A percentile compares a stretch with the other conserved stretches of the same genome.
These are phyloP conservation scores for Kwoniella dendrophila DNA, from an alignment of 768 basidiomycete genomes.

Conservation along the genomic window DNA sequence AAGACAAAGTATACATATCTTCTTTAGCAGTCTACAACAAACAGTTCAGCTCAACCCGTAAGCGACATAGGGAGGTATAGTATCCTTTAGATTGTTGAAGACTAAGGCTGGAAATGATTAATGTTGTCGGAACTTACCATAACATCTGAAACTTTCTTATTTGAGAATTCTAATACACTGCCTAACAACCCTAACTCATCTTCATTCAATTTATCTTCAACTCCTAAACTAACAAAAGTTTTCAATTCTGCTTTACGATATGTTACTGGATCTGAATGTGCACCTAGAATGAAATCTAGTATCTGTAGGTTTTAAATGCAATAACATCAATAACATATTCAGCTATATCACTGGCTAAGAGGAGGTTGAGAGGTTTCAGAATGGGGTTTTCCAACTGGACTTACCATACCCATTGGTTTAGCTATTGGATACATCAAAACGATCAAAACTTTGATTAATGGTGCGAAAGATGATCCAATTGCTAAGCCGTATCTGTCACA, in stretches of 20 bases:
- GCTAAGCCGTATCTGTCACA: slow-evolving; percentile 49
- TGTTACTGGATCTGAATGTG: slow-evolving; percentile 39
- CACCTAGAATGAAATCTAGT: slow-evolving; percentile 44
- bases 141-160: slow-evolving; percentile 45
- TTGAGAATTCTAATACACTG: slow-evolving; percentile 49
- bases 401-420: slow-evolving; percentile 49
- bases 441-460: slow-evolving; percentile 38
- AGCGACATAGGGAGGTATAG: too few species aligned
- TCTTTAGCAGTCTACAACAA: slow-evolving; percentile 42
- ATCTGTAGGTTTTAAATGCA: slow-evolving; percentile 22
- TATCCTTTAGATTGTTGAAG: too few species aligned
- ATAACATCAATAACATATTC: neutral
- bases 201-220: slow-evolving; percentile 46
- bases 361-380: neutral
- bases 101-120: too few species aligned
- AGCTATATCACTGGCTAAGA: too few species aligned
- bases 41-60: neutral
- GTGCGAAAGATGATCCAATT: slow-evolving; percentile 48
- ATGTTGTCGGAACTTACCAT: slow-evolving; percentile 46
- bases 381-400: slow-evolving; percentile 2
- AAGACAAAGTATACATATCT: slow-evolving; percentile 43
- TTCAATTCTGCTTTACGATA: slow-evolving; percentile 54
- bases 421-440: slow-evolving; percentile 48
- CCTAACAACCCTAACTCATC: slow-evolving; percentile 49
- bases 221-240: slow-evolving; percentile 48